These are phyloP conservation scores for Psilocybe mexicana DNA, from an alignment of 1,284 basidiomycete genomes.

Conservation along the genomic window DNA sequence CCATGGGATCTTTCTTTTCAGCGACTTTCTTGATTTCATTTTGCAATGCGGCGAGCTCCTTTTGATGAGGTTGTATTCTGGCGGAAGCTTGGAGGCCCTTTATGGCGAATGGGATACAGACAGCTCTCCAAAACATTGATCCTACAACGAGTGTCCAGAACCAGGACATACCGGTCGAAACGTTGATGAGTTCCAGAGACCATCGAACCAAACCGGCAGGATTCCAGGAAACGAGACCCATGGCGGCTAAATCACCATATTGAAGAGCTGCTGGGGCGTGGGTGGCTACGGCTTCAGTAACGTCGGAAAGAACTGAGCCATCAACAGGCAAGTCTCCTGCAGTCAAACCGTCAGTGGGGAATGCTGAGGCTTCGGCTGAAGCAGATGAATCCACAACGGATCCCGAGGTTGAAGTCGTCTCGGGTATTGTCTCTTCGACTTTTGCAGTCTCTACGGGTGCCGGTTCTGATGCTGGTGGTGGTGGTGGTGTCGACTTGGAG, in stretches of 20 bases:
- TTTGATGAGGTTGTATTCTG: slow-evolving; percentile 64
- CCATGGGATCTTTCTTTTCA: slow-evolving; percentile 31
- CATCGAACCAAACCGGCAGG: slow-evolving; percentile 63
- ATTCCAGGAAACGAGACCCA: slow-evolving; percentile 68
- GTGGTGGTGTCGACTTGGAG: slow-evolving; percentile 4
- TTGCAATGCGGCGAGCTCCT: slow-evolving; percentile 51
- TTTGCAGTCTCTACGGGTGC: slow-evolving; percentile 2
- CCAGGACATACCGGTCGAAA: slow-evolving; percentile 80
- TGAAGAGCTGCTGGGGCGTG: slow-evolving; percentile 52
- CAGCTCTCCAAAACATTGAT: slow-evolving; percentile 67
- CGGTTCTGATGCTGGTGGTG: neutral
- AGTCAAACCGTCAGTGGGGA: neutral
- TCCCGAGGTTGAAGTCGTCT: slow-evolving; percentile 1
- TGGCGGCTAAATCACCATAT: slow-evolving; percentile 76
- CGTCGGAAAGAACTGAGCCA: slow-evolving; percentile 17
- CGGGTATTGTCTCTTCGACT: neutral
- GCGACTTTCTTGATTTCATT: slow-evolving; percentile 40
- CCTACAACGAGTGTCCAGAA: slow-evolving; percentile 81
- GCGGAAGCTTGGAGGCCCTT: slow-evolving; percentile 67
- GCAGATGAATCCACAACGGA: neutral
- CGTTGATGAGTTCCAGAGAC: slow-evolving; percentile 76
- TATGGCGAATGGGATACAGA: slow-evolving; percentile 73
- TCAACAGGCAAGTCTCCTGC: neutral
- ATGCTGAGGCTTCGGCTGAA: slow-evolving; percentile 1
- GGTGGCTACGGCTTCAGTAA: slow-evolving; percentile 29